These are phyloP conservation scores for Podospora comata DNA, from an alignment of 495 filamentous ascomycete genomes.

Conservation along the genomic window DNA sequence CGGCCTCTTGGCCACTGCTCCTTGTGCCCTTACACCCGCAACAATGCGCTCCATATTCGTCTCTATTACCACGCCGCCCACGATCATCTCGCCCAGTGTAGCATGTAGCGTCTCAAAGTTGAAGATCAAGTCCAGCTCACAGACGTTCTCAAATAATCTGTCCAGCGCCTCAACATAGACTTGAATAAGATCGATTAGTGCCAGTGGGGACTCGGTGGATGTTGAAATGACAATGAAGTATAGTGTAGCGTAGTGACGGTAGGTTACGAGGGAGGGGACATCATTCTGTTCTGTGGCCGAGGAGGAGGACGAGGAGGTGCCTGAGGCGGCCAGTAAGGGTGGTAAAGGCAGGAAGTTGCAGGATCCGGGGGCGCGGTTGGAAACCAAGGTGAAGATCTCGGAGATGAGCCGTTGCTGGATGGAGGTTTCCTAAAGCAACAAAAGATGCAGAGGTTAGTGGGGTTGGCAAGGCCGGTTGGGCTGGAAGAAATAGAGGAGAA, in stretches of 20 bases:
- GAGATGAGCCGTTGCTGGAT: conserved; percentile 94
- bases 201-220: conserved; percentile 93
- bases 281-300: conserved; percentile 65
- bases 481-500: not conserved
- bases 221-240: conserved; percentile 98
- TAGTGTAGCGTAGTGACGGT: conserved; percentile 96
- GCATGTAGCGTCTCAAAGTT: conserved; percentile 97
- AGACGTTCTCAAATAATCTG: conserved; percentile 94
- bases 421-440: conserved; percentile 67
- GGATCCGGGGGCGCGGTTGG: conserved; percentile 77
- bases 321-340: conserved; percentile 49
- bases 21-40: conserved; percentile 75
- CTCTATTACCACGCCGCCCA: conserved; percentile 93
- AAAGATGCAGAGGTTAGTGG: conserved; percentile 2
- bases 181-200: conserved; percentile 93
- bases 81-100: conserved; percentile 87
- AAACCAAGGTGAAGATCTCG: conserved; percentile 96
- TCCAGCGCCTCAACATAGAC: conserved; percentile 96
- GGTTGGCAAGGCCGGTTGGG: conserved; percentile 1
- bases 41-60: conserved; percentile 86
- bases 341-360: conserved; percentile 90
- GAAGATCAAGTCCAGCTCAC: conserved; percentile 96
- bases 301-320: conserved; percentile 53
- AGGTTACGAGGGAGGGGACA: conserved; percentile 90
- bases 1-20: conserved; percentile 68